Base-by-base conservation (phyloP, 768 basidiomycete species). In the Tephrocybe rancida region DNA sequence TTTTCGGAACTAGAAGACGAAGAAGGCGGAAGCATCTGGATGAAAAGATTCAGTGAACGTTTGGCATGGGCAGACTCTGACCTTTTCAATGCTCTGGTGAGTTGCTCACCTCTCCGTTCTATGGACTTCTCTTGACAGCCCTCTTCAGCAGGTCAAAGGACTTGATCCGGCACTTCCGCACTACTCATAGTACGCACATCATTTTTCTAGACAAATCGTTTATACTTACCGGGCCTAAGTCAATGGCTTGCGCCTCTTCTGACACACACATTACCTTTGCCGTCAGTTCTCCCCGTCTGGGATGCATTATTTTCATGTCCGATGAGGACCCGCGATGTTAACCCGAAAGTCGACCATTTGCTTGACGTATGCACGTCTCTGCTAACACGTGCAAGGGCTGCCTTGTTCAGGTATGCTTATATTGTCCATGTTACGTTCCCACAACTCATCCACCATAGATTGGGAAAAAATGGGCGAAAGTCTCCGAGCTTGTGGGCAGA, bases 221-320 rank as follows among this genome's bases (percentile, higher is more conserved):
- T 19, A 46, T 35, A 25, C 44, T 49, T 35, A 19, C 54, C 27
- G 44, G 13, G n/a, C n/a, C n/a, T n/a, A 56, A 91, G 90, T 67
- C 86, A 84, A 41, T 92, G 90, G 90, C 71, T 92, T 10, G 81
- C 86, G 11, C 81, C 88, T 10, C 61, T 92, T 6, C 68, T 92
- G 19, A 80, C 86, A 0, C 89, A 90, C 58, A 87, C 89, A 1
- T 65, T 92, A n/a, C 87, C 90, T 0, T 60, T 88, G 18, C 61
- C 78, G 1, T 78, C 82, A 7, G 72, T 88, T 8, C 69, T 88
- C 16, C 72, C 78, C 14, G 67, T 84, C 4, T 92, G 90, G 90
- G 90, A 92, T 64, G 78, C 79, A 2, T 59, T 92, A 11, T 88
- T 91, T 57, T 79, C 86, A 45, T 74, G 76, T 30, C 79, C 81